Evolutionary conservation across 1,139 yeast genomes (phyloP).

Genomic region (Kluyveromyces sp.): DNA sequence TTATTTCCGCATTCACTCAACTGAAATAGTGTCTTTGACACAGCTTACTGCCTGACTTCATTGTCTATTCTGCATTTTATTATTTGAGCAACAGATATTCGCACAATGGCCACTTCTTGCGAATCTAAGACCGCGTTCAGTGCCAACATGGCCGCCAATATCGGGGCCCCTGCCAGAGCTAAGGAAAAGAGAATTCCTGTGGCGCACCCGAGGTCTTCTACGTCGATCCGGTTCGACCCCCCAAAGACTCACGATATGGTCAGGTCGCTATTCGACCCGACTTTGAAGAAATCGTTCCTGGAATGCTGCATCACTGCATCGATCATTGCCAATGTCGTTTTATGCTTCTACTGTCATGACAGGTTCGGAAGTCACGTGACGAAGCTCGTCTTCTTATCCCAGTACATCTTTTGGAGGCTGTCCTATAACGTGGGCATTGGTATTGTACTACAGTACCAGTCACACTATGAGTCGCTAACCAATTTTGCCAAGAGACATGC

Average conservation of each 20-base stretch:
- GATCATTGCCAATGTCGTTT: slow-evolving; percentile 44
- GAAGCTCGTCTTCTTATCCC: slow-evolving; percentile 32
- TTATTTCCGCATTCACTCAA: too few species aligned
- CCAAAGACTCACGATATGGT: slow-evolving; percentile 88
- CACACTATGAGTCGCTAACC: slow-evolving; percentile 51
- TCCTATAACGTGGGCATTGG: slow-evolving; percentile 81
- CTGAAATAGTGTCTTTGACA: too few species aligned
- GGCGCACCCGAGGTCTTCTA: slow-evolving; percentile 2
- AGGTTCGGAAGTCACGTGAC: slow-evolving; percentile 19
- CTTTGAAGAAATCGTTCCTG: slow-evolving; percentile 58
- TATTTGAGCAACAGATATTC: too few species aligned
- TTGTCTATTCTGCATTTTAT: too few species aligned
- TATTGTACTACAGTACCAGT: slow-evolving; percentile 58
- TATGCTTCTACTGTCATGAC: slow-evolving; percentile 39
- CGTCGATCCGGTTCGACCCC: slow-evolving; percentile 2
- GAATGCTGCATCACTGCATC: slow-evolving; percentile 54
- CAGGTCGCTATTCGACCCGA: slow-evolving; percentile 72
- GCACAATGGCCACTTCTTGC: too few species aligned
- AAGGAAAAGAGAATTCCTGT: too few species aligned
- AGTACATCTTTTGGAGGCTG: slow-evolving; percentile 71
- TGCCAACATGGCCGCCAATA: too few species aligned
- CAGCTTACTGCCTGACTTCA: too few species aligned
- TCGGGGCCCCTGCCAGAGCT: too few species aligned
- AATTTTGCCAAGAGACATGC: slow-evolving; percentile 43
- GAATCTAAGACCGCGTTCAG: neutral